Conservation (phyloP, 2,329 filamentous ascomycete species). For the Clonostachys byssicola region DNA sequence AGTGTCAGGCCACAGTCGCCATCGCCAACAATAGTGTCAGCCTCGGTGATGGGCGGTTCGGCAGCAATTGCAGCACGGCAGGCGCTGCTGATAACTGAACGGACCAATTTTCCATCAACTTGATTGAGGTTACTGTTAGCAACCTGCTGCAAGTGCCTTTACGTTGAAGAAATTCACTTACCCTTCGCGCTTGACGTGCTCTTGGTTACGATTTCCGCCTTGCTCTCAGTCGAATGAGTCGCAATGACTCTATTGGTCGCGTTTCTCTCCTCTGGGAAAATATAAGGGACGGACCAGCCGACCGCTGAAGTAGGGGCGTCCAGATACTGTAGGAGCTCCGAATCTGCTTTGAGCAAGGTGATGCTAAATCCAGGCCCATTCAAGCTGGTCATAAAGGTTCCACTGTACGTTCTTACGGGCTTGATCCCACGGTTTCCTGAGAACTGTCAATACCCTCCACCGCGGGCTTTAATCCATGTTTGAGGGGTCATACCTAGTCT, state of each 20-base stretch:
- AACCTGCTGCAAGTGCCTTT: too few species aligned
- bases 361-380: background rate
- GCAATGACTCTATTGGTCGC: too few species aligned
- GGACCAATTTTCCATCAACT: too few species aligned
- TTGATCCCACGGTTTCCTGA: background rate
- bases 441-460: background rate
- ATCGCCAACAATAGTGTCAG: background rate
- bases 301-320: background rate
- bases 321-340: background rate
- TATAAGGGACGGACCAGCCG: background rate
- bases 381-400: background rate
- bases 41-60: background rate
- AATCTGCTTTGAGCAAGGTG: background rate
- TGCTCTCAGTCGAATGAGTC: too few species aligned
- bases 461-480: too few species aligned
- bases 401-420: background rate
- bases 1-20: constrained; percentile 1
- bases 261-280: too few species aligned
- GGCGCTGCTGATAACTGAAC: background rate
- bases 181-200: too few species aligned
- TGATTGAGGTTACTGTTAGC: too few species aligned
- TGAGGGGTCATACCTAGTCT: background rate
- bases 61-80: background rate
- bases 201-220: too few species aligned
- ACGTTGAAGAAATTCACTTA: too few species aligned